Conservation (phyloP, 2,329 filamentous ascomycete genomes). For the Teratosphaeria nubilosa region DNA sequence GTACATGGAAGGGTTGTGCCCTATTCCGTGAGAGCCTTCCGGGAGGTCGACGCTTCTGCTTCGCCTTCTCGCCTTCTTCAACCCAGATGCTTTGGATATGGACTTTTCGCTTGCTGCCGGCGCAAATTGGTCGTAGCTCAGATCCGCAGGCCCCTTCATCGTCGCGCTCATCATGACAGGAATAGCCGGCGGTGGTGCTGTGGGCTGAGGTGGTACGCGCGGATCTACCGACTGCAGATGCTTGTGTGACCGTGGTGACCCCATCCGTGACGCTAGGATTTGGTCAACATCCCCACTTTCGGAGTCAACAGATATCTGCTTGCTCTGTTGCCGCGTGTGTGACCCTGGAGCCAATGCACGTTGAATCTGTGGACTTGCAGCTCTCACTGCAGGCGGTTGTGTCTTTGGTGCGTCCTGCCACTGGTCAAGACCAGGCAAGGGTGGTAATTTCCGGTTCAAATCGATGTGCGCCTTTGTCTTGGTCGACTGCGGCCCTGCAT, state of each 20-base stretch:
- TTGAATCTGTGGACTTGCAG: neutral
- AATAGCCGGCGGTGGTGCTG: conserved; percentile 4
- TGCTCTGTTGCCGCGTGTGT: conserved; percentile 1
- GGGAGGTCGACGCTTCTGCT: neutral
- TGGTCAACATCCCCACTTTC: conserved; percentile 7
- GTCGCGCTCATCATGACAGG: conserved; percentile 2
- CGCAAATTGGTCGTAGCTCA: conserved; percentile 1
- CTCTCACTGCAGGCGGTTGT: neutral
- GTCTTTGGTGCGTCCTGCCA: conserved; percentile 19
- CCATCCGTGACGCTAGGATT: conserved; percentile 12
- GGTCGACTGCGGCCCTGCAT: neutral
- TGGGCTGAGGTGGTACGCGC: conserved; percentile 4
- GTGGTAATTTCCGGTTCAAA: conserved; percentile 39
- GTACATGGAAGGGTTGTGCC: neutral
- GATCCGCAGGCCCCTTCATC: conserved; percentile 1
- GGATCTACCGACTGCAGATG: conserved; percentile 3
- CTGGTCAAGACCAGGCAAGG: conserved; percentile 36
- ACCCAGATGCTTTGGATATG: conserved; percentile 3
- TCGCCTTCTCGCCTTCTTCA: neutral
- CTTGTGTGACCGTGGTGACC: conserved; percentile 8
- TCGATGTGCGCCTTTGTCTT: conserved; percentile 21
- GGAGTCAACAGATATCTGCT: neutral
- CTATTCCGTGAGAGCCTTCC: neutral
- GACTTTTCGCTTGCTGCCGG: conserved; percentile 1
- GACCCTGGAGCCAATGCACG: neutral